Conservation (phyloP, 1,284 basidiomycete species). For the Chiua sp. region DNA sequence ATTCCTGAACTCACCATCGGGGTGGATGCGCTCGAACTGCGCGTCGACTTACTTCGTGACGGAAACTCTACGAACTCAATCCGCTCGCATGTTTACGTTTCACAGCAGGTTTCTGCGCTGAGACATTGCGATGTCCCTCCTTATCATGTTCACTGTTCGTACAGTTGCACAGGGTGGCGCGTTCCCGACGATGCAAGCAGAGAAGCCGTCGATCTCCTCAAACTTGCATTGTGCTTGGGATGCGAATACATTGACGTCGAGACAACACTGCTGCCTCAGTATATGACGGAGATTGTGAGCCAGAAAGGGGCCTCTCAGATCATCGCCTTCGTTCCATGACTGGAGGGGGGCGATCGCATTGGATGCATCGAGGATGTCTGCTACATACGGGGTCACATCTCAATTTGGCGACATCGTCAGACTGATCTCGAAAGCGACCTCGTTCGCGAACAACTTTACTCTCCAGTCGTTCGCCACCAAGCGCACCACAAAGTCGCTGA, state of each 20-base stretch:
- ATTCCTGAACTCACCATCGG: constrained; percentile 82
- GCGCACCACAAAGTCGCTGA: constrained; percentile 72
- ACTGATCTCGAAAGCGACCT: constrained; percentile 86
- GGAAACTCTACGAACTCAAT: constrained; percentile 52
- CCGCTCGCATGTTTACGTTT: constrained; percentile 78
- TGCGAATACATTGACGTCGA: constrained; percentile 97
- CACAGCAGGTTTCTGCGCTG: constrained; percentile 82
- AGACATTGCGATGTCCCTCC: constrained; percentile 81
- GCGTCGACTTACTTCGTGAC: constrained; percentile 87
- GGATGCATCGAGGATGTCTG: constrained; percentile 70
- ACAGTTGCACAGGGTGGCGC: constrained; percentile 91
- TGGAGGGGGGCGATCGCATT: constrained; percentile 89
- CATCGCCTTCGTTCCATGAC: constrained; percentile 95
- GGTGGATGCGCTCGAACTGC: constrained; percentile 91
- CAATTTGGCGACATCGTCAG: constrained; percentile 90
- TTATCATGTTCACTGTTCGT: constrained; percentile 92
- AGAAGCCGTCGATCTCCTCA: constrained; percentile 81
- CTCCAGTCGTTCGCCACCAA: constrained; percentile 77
- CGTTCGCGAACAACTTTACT: constrained; percentile 80
- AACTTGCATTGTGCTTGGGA: constrained; percentile 81
- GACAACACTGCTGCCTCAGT: constrained; percentile 72
- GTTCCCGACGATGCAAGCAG: constrained; percentile 82
- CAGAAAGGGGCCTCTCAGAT: constrained; percentile 78
- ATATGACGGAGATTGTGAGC: constrained; percentile 62
- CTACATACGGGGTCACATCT: constrained; percentile 71